Percentiles rank a stretch among this genome's conserved stretches.
Conservation (phyloP, 176 grass and related monocot genomes). For the Zoysia pacifica region DNA sequence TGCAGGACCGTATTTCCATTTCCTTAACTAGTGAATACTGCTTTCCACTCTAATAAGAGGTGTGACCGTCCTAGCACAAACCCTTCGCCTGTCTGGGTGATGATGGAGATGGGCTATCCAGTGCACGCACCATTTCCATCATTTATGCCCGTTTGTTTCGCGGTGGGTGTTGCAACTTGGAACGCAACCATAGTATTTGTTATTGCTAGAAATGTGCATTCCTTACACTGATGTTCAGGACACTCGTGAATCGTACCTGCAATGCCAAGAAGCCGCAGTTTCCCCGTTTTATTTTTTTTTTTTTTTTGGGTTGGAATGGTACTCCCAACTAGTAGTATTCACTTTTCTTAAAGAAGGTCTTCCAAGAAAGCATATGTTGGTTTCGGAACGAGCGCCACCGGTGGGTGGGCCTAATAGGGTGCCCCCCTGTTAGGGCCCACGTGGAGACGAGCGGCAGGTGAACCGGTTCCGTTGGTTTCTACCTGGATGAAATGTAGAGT, state of each 20-base stretch:
- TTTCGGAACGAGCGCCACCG: too few relatives aligned
- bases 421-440: too few relatives aligned
- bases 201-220: neutral
- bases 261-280: neutral
- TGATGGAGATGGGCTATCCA: neutral
- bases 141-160: neutral
- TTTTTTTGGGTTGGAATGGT: neutral
- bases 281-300: neutral
- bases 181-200: neutral
- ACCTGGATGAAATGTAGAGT: neutral
- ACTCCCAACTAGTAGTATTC: neutral
- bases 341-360: neutral
- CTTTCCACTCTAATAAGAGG: neutral
- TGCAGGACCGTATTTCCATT: neutral
- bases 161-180: too few relatives aligned
- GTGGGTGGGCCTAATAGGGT: too few relatives aligned
- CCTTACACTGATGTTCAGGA: neutral
- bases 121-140: neutral
- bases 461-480: too few relatives aligned
- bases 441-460: too few relatives aligned
- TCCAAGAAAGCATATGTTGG: neutral
- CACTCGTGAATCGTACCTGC: neutral
- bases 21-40: neutral
- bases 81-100: too few relatives aligned
- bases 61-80: neutral